A percentile compares a stretch with the other conserved stretches of the same genome.
Conservation (phyloP, 2,329 filamentous ascomycete species). For the Shiraia sp. region DNA sequence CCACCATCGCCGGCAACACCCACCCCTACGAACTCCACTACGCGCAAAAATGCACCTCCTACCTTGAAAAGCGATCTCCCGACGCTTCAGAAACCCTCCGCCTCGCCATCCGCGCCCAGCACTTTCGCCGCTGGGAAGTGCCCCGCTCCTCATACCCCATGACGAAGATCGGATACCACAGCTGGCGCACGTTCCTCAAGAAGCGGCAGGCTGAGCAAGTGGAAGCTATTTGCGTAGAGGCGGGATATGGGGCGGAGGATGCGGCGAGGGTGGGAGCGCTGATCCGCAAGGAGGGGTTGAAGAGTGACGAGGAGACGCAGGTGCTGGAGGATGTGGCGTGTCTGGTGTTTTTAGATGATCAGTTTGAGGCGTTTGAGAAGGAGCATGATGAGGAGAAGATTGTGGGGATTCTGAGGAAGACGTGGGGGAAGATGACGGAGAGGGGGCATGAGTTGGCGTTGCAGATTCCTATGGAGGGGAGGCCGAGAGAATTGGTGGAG, state of each 20-base stretch:
- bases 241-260: constrained; percentile 58
- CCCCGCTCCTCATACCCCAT: constrained; percentile 73
- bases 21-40: constrained; percentile 82
- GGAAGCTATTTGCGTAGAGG: constrained; percentile 55
- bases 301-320: constrained; percentile 68
- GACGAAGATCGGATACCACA: constrained; percentile 75
- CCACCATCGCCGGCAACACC: constrained; percentile 47
- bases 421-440: constrained; percentile 48
- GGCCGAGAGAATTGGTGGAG: constrained; percentile 32
- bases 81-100: constrained; percentile 68
- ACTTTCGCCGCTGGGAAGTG: constrained; percentile 84
- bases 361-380: constrained; percentile 79
- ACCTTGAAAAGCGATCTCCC: constrained; percentile 65
- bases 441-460: constrained; percentile 40
- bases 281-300: constrained; percentile 77
- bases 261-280: constrained; percentile 67
- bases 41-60: constrained; percentile 76
- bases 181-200: constrained; percentile 76
- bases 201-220: constrained; percentile 71
- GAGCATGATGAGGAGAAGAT: constrained; percentile 78
- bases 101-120: constrained; percentile 80
- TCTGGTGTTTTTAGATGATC: constrained; percentile 84
- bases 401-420: constrained; percentile 53
- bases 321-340: constrained; percentile 84
- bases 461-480: constrained; percentile 37